Conservation (phyloP, 345 rosid genomes). For the Populus alba region DNA sequence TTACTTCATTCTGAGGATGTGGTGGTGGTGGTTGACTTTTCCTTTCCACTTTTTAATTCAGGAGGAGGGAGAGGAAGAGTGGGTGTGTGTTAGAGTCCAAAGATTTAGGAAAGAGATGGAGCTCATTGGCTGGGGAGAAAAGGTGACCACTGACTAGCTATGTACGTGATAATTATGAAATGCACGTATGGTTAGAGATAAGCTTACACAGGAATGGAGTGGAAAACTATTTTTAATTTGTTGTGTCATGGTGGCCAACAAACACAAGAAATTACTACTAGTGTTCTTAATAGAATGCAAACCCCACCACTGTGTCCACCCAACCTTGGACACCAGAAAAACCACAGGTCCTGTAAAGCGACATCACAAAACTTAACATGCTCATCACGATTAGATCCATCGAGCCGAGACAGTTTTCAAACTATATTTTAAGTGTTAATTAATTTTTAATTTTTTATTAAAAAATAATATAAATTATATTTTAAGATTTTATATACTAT, state of each 20-base stretch:
- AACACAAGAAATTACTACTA: background rate
- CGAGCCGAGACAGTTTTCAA: too few species aligned
- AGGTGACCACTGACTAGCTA: background rate
- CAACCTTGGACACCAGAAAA: constrained; percentile 17
- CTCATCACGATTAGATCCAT: too few species aligned
- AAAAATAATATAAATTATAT: too few species aligned
- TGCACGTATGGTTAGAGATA: background rate
- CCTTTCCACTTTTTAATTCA: background rate
- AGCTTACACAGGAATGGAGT: background rate
- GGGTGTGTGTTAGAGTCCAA: background rate
- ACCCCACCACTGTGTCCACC: constrained; percentile 24
- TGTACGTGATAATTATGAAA: background rate
- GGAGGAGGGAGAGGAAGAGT: background rate
- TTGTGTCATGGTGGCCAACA: background rate
- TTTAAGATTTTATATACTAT: too few species aligned
- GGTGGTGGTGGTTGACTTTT: too few species aligned
- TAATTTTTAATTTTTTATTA: too few species aligned
- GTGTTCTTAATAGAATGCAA: background rate
- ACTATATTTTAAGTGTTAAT: too few species aligned
- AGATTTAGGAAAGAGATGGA: constrained; percentile 9
- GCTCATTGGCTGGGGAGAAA: constrained; percentile 5
- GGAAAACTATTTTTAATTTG: constrained; percentile 4
- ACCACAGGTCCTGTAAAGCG: constrained; percentile 7
- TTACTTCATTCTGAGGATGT: too few species aligned
- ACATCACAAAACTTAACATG: background rate